Evolutionary conservation across 129 eudicot species (phyloP), one percentile per base, ranked within the genome.

Genomic region (Tagetes patula): DNA sequence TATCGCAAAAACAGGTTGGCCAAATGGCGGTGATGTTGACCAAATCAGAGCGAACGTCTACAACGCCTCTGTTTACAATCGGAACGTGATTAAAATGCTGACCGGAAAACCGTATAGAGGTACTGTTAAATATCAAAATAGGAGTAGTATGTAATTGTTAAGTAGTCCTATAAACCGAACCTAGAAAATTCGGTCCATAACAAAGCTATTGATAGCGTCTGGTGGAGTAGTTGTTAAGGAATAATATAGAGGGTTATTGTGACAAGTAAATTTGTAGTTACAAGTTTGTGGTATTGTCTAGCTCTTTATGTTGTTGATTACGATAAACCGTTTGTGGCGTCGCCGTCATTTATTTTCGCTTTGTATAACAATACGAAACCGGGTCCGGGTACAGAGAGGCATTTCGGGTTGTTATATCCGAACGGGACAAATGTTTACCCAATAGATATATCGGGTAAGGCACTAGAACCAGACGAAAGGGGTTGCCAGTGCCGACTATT

Each of bases 1-100:
- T 65, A 79, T 92, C 0, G 96, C 91, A 3, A 96, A 92, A 81
- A 92, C 96, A 13, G 98, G 98, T 59, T 92, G 98, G 98, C 96
- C 98, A 4, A 92, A 89, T 53, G 91, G 90, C 37, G 87, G 96
- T 2, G 98, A 89, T 64, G 27, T 79, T 32, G 95, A 84, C 55
- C 91, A 92, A 60, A 85, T 93, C 46, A 96, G 98, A 37, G 90
- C 56, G 0, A 93, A 75, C 71, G 55, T 87, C 12, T 78, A 87
- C 85, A 93, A 93, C 74, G 92, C 96, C 33, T 96, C 98, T 12
- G 85, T 86, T 0, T 93, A 90, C 71, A 93, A 93, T 74, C 82
- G 96, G 48, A 90, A 93, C 69, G 88, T 86, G 61, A 70, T 88
- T 3, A 84, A 84, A 50, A 74, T 79, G 46, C 60, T 93, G 3